Conservation (phyloP, 1,284 basidiomycete species). For the Paramarasmius palmivorus region DNA sequence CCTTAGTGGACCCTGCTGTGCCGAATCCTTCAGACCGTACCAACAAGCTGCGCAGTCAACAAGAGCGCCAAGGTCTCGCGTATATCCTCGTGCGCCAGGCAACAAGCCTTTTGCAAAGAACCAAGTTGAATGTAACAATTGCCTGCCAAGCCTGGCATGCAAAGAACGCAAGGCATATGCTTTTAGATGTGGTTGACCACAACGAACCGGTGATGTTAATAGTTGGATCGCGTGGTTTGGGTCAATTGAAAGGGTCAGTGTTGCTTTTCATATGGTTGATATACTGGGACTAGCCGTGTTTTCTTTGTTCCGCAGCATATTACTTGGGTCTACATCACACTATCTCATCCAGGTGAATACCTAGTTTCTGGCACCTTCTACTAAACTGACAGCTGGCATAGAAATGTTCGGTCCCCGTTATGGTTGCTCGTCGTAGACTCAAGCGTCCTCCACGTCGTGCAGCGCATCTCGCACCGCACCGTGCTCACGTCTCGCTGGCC, state of each 20-base stretch:
- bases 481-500: conserved; percentile 79
- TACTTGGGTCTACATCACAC: conserved; percentile 96
- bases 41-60: conserved; percentile 80
- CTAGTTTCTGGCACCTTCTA: not conserved
- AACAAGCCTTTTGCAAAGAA: conserved; percentile 87
- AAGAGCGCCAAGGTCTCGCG: conserved; percentile 90
- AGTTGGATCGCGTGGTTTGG: conserved; percentile 90
- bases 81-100: conserved; percentile 89
- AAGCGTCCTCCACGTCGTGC: conserved; percentile 69
- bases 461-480: conserved; percentile 65
- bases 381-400: conserved; percentile 28
- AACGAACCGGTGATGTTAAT: conserved; percentile 92
- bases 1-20: conserved; percentile 75
- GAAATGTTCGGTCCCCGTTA: conserved; percentile 89
- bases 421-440: conserved; percentile 85
- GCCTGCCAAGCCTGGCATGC: conserved; percentile 95
- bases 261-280: conserved; percentile 1
- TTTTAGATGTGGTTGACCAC: conserved; percentile 91
- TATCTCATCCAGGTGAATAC: conserved; percentile 83
- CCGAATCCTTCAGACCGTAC: conserved; percentile 72
- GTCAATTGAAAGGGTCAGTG: conserved; percentile 85
- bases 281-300: not conserved
- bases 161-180: conserved; percentile 92
- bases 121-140: conserved; percentile 82
- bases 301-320: conserved; percentile 56